Percentiles rank a stretch among this genome's conserved stretches.
These are phyloP conservation scores for Podila horticola DNA, from an alignment of 192 early-diverging fungal species.

Conservation along the genomic window DNA sequence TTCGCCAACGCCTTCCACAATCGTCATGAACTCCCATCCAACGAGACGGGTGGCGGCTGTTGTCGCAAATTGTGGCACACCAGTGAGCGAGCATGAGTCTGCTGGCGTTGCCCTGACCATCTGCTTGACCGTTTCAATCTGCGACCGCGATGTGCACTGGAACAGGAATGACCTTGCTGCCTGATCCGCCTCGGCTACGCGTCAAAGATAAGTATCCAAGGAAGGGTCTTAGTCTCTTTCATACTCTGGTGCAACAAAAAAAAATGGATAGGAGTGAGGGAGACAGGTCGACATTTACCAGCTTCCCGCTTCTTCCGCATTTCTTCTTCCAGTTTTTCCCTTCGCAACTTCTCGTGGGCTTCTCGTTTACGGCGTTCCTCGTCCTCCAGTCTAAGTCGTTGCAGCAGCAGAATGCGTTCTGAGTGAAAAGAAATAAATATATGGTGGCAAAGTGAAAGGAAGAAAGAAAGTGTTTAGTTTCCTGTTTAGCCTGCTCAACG, in stretches of 20 bases:
- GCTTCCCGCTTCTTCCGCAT: constrained; percentile 53
- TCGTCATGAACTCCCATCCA: constrained; percentile 53
- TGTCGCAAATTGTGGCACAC: constrained; percentile 39
- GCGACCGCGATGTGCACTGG: constrained; percentile 42
- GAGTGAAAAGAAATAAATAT: background rate
- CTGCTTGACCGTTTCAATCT: constrained; percentile 50
- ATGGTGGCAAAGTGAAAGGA: background rate
- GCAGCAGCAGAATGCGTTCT: constrained; percentile 38
- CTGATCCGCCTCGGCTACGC: constrained; percentile 45
- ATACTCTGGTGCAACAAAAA: too few species aligned
- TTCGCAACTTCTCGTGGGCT: constrained; percentile 31
- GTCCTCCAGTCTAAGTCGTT: constrained; percentile 46
- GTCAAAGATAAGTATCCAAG: too few species aligned
- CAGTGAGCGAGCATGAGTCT: constrained; percentile 39
- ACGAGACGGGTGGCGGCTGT: constrained; percentile 46
- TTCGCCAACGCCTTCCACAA: constrained; percentile 45
- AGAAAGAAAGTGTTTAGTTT: background rate
- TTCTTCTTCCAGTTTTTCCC: constrained; percentile 46
- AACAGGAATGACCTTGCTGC: constrained; percentile 48
- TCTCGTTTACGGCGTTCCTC: constrained; percentile 49
- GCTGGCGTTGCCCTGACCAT: constrained; percentile 35
- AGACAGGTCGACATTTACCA: constrained; percentile 18
- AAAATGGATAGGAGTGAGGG: background rate
- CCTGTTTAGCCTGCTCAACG: background rate
- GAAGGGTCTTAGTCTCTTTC: too few species aligned